Evolutionary conservation across 352 stramenopile species (phyloP), one percentile per base, ranked within the genome.

Genomic region (Thraustochytrium striatum): DNA sequence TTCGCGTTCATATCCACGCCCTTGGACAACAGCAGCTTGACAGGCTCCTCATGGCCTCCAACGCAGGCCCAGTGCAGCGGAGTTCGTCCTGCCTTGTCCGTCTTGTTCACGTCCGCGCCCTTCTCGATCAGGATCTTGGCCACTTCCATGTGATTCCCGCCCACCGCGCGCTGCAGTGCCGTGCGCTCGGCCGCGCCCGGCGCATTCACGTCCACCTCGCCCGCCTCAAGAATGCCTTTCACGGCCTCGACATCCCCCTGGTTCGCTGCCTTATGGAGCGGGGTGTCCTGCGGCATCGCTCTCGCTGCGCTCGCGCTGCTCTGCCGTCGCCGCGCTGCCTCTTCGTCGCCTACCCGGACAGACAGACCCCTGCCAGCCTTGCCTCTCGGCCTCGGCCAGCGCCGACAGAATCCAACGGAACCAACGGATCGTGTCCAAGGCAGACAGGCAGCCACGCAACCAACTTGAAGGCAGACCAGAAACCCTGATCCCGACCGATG

Each of bases 11-110:
- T 7, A 25, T 80, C 36, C 11, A 58, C 58, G n/a, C 50, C 50
- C 11, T 72, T 13, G 8, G 79, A 35, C 0, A 80, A 57, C 19
- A 80, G 58, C n/a, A 75, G 47, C 38, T 73, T 57, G 8, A 80
- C 57, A 3, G 70, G 55, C 47, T 80, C 70, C 16, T 72, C 32
- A 52, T 80, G 70, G 33, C 70, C 70, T 7, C 70, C 70, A 28
- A 80, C 79, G 32, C 57, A 57, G 9, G 70, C 70, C 70, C 70
- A 80, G 58, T 80, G 70, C 32, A 80, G 61, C 21, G 70, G 11
- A 3, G 70, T 80, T 52, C 70, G 70, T 3, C 70, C 70, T 21
- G 70, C 52, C 50, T 80, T 80, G 47, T 80, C 70, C 3, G 30
- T 70, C 33, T 75, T 69, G 58, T 80, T 55, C 8, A 72, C 58